These are phyloP conservation scores for Penicillium sp. DNA, from an alignment of 2,329 filamentous ascomycete genomes.

Conservation along the genomic window DNA sequence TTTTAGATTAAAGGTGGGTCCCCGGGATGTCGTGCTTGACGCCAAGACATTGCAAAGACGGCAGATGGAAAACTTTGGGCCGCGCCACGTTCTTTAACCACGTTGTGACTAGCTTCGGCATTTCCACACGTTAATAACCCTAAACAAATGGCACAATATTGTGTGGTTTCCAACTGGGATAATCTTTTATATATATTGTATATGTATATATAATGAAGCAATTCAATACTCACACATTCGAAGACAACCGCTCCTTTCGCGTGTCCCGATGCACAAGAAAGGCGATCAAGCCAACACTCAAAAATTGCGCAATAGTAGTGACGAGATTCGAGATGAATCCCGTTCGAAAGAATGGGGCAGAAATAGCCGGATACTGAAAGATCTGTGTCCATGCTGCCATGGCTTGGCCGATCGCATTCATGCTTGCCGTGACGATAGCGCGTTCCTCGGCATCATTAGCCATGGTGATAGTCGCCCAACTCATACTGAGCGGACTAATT, in stretches of 20 bases:
- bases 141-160: not conserved
- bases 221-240: not conserved
- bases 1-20: not conserved
- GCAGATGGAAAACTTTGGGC: not conserved
- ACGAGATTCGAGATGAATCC: slow-evolving; percentile 29
- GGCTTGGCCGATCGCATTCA: slow-evolving; percentile 48
- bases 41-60: not conserved
- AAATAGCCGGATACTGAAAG: slow-evolving; percentile 40
- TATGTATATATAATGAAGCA: not conserved
- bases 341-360: slow-evolving; percentile 36
- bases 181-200: not conserved
- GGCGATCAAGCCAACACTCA: slow-evolving; percentile 28
- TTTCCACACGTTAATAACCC: not conserved
- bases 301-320: slow-evolving; percentile 37
- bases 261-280: slow-evolving; percentile 11
- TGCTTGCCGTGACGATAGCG: slow-evolving; percentile 45
- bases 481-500: slow-evolving; percentile 39
- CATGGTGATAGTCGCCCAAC: slow-evolving; percentile 43
- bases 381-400: slow-evolving; percentile 45
- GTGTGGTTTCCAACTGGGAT: no score
- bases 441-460: slow-evolving; percentile 44
- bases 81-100: not conserved
- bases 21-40: slow-evolving; percentile 5
- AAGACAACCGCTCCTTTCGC: not conserved
- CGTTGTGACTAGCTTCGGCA: not conserved